Evolutionary conservation across 805 yeast species (phyloP), one percentile per base, ranked within the genome.

Genomic region (Osmozyma mogii): DNA sequence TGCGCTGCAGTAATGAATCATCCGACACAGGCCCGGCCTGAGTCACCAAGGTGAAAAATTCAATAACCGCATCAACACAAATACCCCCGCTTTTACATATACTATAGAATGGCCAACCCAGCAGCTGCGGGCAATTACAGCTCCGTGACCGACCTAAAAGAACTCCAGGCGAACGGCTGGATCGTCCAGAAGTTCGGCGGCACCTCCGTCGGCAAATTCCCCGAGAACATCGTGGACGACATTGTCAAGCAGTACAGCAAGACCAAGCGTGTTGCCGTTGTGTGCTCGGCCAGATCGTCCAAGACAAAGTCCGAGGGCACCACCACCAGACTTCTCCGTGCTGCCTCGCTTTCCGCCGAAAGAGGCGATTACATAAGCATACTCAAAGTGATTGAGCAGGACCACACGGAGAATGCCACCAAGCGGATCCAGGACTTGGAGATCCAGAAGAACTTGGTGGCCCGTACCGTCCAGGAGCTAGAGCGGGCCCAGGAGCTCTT

Each of bases 141-240:
- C 32, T 61, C 68, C 2, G 65, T 64, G 23, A 49, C 58, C 17
- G 70, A 64, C 38, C 45, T 64, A 24, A 51, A 49, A 19, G 34
- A 39, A 13, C 44, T 41, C 9, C 29, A 40, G 11, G 26, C 49
- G 16, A 30, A 36, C 11, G 63, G 63, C 6, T 64, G 70, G 70
- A 41, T 63, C 24, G 49, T 92, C 5, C 98, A 92, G 56, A 92
- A 92, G 57, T 92, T 84, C 49, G 98, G 98, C 28, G 98, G 98
- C 31, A 92, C 98, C 10, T 78, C 92, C 27, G 96, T 92, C 18
- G 98, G 98, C 14, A 92, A 92, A 54, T 88, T 92, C 55, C 84
- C 96, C 7, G 76, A 70, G 29, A 72, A 79, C 41, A 92, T 92
- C 32, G 87, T 85, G 16, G 81, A 82, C 36, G 84, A 85, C 41